phyloP scores from a whole-genome alignment of 2,329 filamentous ascomycete genomes.

The Talaromyces albobiverticillius region DNA sequence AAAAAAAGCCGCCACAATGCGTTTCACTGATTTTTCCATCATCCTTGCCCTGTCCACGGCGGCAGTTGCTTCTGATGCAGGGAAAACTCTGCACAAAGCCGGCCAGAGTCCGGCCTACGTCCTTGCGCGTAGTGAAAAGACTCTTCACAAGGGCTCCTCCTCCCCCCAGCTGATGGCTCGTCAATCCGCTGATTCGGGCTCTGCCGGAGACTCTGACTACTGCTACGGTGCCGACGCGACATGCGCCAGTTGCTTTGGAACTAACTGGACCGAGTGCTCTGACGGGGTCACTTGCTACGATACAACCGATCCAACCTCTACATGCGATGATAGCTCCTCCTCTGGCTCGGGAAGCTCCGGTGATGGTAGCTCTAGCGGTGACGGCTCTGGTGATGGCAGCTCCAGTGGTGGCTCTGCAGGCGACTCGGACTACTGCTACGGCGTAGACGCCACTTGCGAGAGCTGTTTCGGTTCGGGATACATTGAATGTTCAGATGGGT shows the following conservation, averaged over 20 bases:
- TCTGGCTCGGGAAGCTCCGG: background rate
- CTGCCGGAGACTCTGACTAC: constrained; percentile 3
- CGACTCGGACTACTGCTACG: constrained; percentile 10
- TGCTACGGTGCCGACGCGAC: constrained; percentile 6
- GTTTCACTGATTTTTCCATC: constrained; percentile 9
- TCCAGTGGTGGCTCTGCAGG: constrained; percentile 3
- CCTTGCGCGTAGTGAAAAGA: constrained; percentile 2
- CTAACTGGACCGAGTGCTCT: constrained; percentile 2
- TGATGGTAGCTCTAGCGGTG: background rate
- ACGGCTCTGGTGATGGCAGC: background rate
- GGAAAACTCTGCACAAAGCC: constrained; percentile 7
- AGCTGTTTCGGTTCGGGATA: constrained; percentile 10
- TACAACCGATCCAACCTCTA: constrained; percentile 1
- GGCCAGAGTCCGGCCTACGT: constrained; percentile 2
- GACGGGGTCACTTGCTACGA: constrained; percentile 3
- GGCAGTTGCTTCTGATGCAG: constrained; percentile 2
- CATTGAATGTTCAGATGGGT: constrained; percentile 4
- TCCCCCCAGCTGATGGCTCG: constrained; percentile 5
- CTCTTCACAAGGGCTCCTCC: constrained; percentile 2
- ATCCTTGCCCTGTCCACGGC: constrained; percentile 9
- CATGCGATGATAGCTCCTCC: background rate
- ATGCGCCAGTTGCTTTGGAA: constrained; percentile 13
- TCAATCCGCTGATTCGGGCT: constrained; percentile 9
- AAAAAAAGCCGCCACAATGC: constrained; percentile 13
- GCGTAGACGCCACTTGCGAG: constrained; percentile 1